Percentiles rank a stretch among this genome's conserved stretches.
Evolutionary conservation across 306 rosid genomes (phyloP).

Genomic region (Cicer chorassanicum): DNA sequence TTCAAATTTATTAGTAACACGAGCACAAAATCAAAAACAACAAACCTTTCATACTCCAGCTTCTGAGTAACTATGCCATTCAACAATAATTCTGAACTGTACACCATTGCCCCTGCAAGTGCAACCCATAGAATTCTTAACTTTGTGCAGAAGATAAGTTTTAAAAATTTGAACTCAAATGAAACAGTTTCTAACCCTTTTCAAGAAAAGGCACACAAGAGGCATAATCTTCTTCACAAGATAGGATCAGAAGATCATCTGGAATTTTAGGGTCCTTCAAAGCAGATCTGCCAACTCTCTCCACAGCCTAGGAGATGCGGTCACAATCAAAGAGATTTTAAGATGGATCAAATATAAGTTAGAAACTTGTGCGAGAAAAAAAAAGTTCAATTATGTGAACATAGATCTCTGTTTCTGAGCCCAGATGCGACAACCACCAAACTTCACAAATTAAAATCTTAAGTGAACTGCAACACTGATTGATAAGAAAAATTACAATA

Average conservation of each 20-base stretch:
- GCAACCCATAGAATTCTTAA: conserved; percentile 38
- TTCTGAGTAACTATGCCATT: conserved; percentile 92
- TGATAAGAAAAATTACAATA: conserved; percentile 1
- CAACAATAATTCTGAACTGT: conserved; percentile 86
- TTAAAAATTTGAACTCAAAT: conserved; percentile 5
- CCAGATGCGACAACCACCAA: background rate
- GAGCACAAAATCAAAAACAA: conserved; percentile 29
- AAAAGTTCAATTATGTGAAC: conserved; percentile 26
- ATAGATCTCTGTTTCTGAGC: background rate
- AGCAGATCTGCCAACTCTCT: conserved; percentile 68
- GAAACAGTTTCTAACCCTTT: conserved; percentile 65
- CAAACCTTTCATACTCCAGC: conserved; percentile 85
- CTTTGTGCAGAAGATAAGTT: conserved; percentile 5
- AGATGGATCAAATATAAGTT: conserved; percentile 39
- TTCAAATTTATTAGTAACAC: conserved; percentile 25
- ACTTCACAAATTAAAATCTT: conserved; percentile 29
- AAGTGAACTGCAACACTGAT: conserved; percentile 4
- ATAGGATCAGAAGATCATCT: conserved; percentile 78
- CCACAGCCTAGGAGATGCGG: conserved; percentile 60
- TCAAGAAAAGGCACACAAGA: conserved; percentile 77
- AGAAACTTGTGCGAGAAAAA: conserved; percentile 20
- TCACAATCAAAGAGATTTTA: conserved; percentile 16
- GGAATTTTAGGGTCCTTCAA: conserved; percentile 61
- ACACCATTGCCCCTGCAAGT: conserved; percentile 74
- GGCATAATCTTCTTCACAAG: conserved; percentile 88